These are phyloP conservation scores for Backusella mclennaniae DNA, from an alignment of 192 early-diverging fungal species.

Conservation along the genomic window DNA sequence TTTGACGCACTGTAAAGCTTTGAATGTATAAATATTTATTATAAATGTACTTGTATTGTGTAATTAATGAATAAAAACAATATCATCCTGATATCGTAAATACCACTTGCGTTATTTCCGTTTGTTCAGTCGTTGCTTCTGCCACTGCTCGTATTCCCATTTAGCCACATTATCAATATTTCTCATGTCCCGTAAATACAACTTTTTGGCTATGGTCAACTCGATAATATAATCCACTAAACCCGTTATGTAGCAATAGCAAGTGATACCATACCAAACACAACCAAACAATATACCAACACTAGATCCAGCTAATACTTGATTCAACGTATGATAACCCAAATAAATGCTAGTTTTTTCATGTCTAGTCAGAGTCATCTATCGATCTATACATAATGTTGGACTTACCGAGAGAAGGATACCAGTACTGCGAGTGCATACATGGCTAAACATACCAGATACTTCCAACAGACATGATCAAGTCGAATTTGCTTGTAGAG, in stretches of 20 bases:
- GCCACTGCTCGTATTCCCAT: conserved; percentile 55
- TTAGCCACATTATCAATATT: conserved; percentile 42
- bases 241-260: conserved; percentile 37
- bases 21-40: not conserved
- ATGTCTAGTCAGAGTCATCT: not conserved
- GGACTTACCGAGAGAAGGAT: conserved; percentile 29
- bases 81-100: not conserved
- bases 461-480: conserved; percentile 22
- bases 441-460: conserved; percentile 15
- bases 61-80: not conserved
- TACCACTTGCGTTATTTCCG: not conserved
- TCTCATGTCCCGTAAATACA: conserved; percentile 52
- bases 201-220: conserved; percentile 29
- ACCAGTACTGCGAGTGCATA: conserved; percentile 20
- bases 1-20: conserved; percentile 15
- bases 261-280: conserved; percentile 50
- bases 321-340: conserved; percentile 68
- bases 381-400: not conserved
- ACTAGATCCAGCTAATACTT: conserved; percentile 65
- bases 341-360: conserved; percentile 57
- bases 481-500: conserved; percentile 34
- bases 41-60: not conserved
- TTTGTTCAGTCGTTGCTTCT: not conserved
- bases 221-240: conserved; percentile 43
- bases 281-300: conserved; percentile 57